phyloP scores from a whole-genome alignment of 129 eudicot species.

The Silybum marianum region DNA sequence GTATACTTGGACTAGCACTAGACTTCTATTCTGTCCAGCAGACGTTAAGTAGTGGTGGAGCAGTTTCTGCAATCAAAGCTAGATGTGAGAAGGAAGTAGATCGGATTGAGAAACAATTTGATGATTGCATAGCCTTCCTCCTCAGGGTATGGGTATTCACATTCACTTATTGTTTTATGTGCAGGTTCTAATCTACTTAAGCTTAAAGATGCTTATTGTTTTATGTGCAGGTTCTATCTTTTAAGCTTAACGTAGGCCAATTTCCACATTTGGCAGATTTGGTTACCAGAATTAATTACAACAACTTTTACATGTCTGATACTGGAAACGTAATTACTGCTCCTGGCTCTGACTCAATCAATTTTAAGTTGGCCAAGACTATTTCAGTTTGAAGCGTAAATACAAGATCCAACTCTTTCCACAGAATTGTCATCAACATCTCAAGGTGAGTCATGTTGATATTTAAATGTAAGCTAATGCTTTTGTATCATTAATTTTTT shows the following conservation, averaged over 20 bases:
- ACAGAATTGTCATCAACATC: not conserved
- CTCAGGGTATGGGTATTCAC: conserved; percentile 65
- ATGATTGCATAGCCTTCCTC: conserved; percentile 95
- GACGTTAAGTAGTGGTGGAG: conserved; percentile 73
- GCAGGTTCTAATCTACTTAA: conserved; percentile 94
- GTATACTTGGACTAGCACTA: conserved; percentile 83
- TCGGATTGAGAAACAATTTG: conserved; percentile 85
- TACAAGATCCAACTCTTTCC: not conserved
- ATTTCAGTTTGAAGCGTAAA: conserved; percentile 32
- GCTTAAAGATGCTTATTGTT: conserved; percentile 48
- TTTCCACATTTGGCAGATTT: conserved; percentile 96
- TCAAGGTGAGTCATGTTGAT: not conserved
- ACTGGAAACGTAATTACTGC: conserved; percentile 64
- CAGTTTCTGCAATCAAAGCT: conserved; percentile 78
- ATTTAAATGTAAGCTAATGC: not conserved
- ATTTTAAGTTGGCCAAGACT: conserved; percentile 58
- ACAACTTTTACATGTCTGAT: conserved; percentile 88
- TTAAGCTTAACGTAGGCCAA: conserved; percentile 93
- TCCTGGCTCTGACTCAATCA: conserved; percentile 58
- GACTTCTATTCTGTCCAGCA: conserved; percentile 81
- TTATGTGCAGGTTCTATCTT: conserved; percentile 79
- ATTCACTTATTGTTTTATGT: conserved; percentile 7
- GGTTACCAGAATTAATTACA: conserved; percentile 85
- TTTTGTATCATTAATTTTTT: not conserved
- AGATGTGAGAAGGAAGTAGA: conserved; percentile 92